Conservation (phyloP, 192 early-diverging fungal species). For the Linnemannia zychae region DNA sequence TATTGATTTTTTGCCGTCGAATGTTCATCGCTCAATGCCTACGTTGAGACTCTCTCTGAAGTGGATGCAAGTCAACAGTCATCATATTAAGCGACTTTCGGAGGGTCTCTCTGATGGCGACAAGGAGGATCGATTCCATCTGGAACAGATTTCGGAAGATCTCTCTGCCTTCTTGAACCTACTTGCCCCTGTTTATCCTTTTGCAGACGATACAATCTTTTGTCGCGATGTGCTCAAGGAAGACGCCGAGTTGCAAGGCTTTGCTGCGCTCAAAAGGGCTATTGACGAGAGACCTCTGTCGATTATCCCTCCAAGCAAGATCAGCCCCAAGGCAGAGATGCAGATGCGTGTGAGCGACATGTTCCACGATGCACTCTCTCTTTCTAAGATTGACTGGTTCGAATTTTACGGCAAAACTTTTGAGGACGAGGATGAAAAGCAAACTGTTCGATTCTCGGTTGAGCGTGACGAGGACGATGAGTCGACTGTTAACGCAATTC, state of each 20-base stretch:
- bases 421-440: constrained; percentile 17
- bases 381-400: constrained; percentile 36
- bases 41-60: constrained; percentile 40
- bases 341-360: constrained; percentile 55
- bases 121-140: constrained; percentile 21
- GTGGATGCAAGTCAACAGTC: constrained; percentile 51
- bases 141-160: constrained; percentile 31
- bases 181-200: constrained; percentile 30
- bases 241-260: constrained; percentile 60
- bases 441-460: constrained; percentile 28
- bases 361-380: constrained; percentile 46
- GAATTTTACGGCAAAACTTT: constrained; percentile 29
- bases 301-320: constrained; percentile 47
- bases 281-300: constrained; percentile 53
- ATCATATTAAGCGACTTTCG: constrained; percentile 51
- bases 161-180: constrained; percentile 30
- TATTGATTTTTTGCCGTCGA: constrained; percentile 43
- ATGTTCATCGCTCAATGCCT: constrained; percentile 52
- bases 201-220: constrained; percentile 46
- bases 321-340: constrained; percentile 56
- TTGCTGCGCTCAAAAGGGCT: constrained; percentile 49
- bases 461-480: constrained; percentile 33
- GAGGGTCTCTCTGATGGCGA: constrained; percentile 35
- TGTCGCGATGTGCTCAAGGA: constrained; percentile 56
- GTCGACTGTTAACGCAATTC: constrained; percentile 12